These are phyloP conservation scores for Talaromyces thailandensis DNA, from an alignment of 495 filamentous ascomycete species.

Conservation along the genomic window DNA sequence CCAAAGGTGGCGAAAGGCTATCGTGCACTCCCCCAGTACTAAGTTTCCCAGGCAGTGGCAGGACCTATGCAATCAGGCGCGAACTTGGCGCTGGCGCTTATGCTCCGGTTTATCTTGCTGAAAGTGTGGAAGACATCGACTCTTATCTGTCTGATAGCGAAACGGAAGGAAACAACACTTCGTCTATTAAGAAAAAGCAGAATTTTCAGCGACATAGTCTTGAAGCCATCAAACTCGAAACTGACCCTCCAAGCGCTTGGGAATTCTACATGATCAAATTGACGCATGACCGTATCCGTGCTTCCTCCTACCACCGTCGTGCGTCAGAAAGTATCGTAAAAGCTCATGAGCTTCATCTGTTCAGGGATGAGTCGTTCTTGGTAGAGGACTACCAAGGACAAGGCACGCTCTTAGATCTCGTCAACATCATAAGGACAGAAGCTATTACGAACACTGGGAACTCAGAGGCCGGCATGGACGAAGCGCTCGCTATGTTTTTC, in stretches of 20 bases:
- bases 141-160: constrained; percentile 26
- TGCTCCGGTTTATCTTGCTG: constrained; percentile 85
- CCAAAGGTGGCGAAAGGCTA: constrained; percentile 39
- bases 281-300: constrained; percentile 61
- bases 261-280: constrained; percentile 94
- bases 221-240: constrained; percentile 89
- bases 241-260: constrained; percentile 74
- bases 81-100: constrained; percentile 91
- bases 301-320: constrained; percentile 33
- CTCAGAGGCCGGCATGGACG: constrained; percentile 64
- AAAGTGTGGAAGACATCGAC: constrained; percentile 51
- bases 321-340: constrained; percentile 66
- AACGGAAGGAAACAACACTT: constrained; percentile 11
- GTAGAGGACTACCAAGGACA: constrained; percentile 81
- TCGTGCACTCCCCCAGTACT: constrained; percentile 58
- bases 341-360: constrained; percentile 83
- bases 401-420: constrained; percentile 85
- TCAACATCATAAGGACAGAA: constrained; percentile 76
- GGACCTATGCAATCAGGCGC: constrained; percentile 67
- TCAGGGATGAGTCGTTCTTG: constrained; percentile 75
- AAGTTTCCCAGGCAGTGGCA: constrained; percentile 48
- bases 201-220: constrained; percentile 38
- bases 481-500: constrained; percentile 89
- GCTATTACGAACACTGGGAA: constrained; percentile 31
- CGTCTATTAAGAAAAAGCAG: constrained; percentile 7